These are phyloP conservation scores for Chalciporus piperatus DNA, from an alignment of 768 basidiomycete genomes.

Conservation along the genomic window DNA sequence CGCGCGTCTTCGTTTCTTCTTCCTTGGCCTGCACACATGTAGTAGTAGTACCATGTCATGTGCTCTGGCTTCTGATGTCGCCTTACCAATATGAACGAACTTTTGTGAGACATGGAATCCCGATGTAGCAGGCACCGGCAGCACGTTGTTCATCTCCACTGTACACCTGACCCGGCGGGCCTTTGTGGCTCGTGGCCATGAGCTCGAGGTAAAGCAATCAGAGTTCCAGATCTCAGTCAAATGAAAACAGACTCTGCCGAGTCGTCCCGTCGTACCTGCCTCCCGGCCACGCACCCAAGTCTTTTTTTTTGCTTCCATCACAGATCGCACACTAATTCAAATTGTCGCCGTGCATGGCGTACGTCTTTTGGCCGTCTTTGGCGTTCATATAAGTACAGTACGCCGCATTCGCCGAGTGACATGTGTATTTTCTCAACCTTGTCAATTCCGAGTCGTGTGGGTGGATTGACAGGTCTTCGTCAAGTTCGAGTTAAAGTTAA, in stretches of 20 bases:
- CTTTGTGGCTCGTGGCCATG: neutral
- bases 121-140: conserved; percentile 10
- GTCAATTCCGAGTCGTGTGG: too few species aligned
- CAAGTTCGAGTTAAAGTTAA: too few species aligned
- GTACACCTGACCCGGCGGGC: neutral
- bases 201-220: conserved; percentile 10
- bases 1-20: conserved; percentile 1
- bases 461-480: too few species aligned
- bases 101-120: conserved; percentile 1
- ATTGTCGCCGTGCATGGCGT: neutral
- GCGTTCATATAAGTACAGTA: too few species aligned
- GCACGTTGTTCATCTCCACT: neutral
- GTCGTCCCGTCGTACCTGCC: neutral
- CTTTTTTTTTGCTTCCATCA: neutral
- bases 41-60: conserved; percentile 28
- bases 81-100: conserved; percentile 1
- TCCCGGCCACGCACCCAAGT: neutral
- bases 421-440: too few species aligned
- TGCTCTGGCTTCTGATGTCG: neutral
- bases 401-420: too few species aligned
- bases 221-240: conserved; percentile 1
- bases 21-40: conserved; percentile 18
- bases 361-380: too few species aligned
- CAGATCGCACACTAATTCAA: neutral
- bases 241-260: neutral